These are phyloP conservation scores for Thuja plicata DNA, from an alignment of 83 land plant genomes.

Conservation along the genomic window DNA sequence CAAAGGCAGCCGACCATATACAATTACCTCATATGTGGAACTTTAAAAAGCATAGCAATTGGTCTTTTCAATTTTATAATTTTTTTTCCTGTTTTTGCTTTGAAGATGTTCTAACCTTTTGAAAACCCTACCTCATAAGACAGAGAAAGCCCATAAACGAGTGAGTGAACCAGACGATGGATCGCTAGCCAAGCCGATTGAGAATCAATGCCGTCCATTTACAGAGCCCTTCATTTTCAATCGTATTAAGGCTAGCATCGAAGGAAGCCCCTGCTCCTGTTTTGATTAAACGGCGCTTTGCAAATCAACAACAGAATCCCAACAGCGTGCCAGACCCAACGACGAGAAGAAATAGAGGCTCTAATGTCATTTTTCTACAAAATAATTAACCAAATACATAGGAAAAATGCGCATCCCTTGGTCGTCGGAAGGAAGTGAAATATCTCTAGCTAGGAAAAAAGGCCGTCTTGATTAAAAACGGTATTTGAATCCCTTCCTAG, in stretches of 20 bases:
- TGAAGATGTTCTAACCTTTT: not conserved
- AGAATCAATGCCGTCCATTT: not conserved
- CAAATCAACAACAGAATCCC: not conserved
- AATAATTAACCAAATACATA: not conserved
- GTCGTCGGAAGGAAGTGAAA: no score
- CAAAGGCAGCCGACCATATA: not conserved
- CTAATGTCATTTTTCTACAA: not conserved
- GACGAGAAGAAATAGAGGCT: not conserved
- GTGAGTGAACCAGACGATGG: no score
- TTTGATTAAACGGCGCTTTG: not conserved
- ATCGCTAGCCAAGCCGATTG: not conserved
- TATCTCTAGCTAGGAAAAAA: no score
- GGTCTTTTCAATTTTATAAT: not conserved
- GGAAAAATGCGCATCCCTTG: no score
- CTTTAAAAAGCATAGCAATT: not conserved
- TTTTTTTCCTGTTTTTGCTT: not conserved
- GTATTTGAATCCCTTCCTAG: no score
- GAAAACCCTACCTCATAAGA: not conserved
- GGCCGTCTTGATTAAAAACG: no score
- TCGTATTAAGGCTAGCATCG: not conserved
- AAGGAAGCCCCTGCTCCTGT: not conserved
- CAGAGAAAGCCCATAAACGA: not conserved
- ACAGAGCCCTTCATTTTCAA: not conserved
- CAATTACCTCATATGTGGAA: not conserved
- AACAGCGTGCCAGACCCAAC: not conserved